phyloP scores from a whole-genome alignment of 106 monocot species.

The Allium sativum region DNA sequence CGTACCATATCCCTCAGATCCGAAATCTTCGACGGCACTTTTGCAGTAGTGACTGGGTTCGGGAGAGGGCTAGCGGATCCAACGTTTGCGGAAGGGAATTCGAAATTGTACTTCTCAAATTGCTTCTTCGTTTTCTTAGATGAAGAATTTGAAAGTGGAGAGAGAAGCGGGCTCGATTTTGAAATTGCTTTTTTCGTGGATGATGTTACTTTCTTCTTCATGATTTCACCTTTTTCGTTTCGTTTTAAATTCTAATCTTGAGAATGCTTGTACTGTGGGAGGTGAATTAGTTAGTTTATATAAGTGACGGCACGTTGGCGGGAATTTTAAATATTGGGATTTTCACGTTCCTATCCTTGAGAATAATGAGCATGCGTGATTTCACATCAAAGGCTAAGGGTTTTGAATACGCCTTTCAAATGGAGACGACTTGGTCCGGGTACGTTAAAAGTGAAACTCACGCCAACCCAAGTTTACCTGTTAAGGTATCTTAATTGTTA shows the following conservation, averaged over 20 bases:
- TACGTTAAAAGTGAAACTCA: too few species aligned
- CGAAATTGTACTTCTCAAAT: constrained; percentile 3
- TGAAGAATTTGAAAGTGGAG: constrained; percentile 9
- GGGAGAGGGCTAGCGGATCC: constrained; percentile 1
- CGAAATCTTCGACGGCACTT: constrained; percentile 4
- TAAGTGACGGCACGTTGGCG: too few species aligned
- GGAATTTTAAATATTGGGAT: too few species aligned
- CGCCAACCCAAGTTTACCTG: too few species aligned
- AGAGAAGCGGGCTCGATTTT: constrained; percentile 11
- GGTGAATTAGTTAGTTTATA: too few species aligned
- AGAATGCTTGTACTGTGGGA: too few species aligned
- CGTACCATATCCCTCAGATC: constrained; percentile 14
- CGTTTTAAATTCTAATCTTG: neutral
- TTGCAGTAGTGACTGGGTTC: constrained; percentile 6
- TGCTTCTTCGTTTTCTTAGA: neutral
- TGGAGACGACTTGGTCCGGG: too few species aligned
- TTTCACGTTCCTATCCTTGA: too few species aligned
- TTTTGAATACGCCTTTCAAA: too few species aligned
- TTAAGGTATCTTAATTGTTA: too few species aligned
- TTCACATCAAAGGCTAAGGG: too few species aligned
- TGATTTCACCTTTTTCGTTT: neutral
- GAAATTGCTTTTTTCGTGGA: constrained; percentile 10
- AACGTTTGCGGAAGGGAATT: constrained; percentile 7
- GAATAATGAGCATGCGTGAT: too few species aligned
- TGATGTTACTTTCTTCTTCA: constrained; percentile 10